Percentiles rank a stretch among this genome's conserved stretches.
These are phyloP conservation scores for Schwanniomyces vanrijiae DNA, from an alignment of 805 yeast genomes.

Conservation along the genomic window DNA sequence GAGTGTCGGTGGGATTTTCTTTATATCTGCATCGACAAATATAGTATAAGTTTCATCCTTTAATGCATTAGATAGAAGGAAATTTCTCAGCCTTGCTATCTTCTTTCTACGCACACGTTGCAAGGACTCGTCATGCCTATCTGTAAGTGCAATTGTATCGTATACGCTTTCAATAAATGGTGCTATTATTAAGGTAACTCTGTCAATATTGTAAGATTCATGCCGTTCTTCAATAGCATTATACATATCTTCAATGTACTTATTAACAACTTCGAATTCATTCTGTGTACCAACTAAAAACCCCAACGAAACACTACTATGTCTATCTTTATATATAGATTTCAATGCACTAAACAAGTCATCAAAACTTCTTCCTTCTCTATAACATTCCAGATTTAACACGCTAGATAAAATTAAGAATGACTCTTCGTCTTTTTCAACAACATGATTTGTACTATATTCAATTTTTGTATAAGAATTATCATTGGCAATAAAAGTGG, in stretches of 20 bases:
- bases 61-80: slow-evolving; percentile 26
- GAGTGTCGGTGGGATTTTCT: slow-evolving; percentile 23
- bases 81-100: slow-evolving; percentile 39
- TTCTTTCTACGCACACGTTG: slow-evolving; percentile 36
- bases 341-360: slow-evolving; percentile 32
- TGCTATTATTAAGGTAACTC: slow-evolving; percentile 30
- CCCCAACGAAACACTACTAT: slow-evolving; percentile 25
- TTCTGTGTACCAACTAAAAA: slow-evolving; percentile 28
- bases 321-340: slow-evolving; percentile 18
- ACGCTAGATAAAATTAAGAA: slow-evolving; percentile 22
- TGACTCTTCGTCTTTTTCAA: slow-evolving; percentile 2
- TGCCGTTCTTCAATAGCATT: neutral
- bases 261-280: slow-evolving; percentile 22
- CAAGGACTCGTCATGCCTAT: slow-evolving; percentile 25
- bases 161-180: slow-evolving; percentile 31
- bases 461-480: slow-evolving; percentile 5
- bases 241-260: slow-evolving; percentile 15
- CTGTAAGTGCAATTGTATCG: slow-evolving; percentile 13
- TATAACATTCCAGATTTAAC: slow-evolving; percentile 34
- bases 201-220: slow-evolving; percentile 6
- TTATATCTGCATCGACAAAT: slow-evolving; percentile 39
- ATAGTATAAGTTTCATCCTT: slow-evolving; percentile 30
- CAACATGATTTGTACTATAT: neutral
- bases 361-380: slow-evolving; percentile 27
- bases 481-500: neutral